A percentile compares a stretch with the other conserved stretches of the same genome.
These are phyloP conservation scores for Eucalyptus curtisii DNA, from an alignment of 345 rosid genomes.

Conservation along the genomic window DNA sequence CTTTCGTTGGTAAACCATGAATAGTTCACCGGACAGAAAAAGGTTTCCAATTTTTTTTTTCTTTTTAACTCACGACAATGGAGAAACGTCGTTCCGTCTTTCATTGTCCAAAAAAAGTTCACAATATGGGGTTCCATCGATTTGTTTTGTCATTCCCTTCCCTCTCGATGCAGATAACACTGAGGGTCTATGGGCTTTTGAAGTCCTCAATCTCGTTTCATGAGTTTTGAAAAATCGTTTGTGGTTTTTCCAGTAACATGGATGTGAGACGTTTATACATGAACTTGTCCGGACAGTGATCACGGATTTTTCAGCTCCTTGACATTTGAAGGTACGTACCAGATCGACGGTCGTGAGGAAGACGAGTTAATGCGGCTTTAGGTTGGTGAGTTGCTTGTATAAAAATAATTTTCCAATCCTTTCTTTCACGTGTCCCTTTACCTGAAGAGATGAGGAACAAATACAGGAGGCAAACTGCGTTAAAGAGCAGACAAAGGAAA, in stretches of 20 bases:
- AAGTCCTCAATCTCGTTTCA: not conserved
- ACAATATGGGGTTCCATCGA: not conserved
- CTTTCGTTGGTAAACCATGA: not conserved
- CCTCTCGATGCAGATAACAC: not conserved
- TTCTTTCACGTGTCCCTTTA: not conserved
- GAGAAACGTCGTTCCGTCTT: not conserved
- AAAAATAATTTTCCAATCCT: not conserved
- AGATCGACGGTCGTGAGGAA: not conserved
- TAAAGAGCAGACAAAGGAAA: not conserved
- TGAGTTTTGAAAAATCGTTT: not conserved
- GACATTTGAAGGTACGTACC: not conserved
- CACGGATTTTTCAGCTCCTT: not conserved
- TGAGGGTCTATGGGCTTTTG: not conserved
- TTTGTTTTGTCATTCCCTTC: not conserved
- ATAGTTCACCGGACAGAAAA: not conserved
- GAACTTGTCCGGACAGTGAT: not conserved
- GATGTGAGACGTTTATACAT: not conserved
- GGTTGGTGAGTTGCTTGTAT: not conserved
- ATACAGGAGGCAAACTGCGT: not conserved
- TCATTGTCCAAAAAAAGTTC: not conserved
- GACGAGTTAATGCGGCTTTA: not conserved
- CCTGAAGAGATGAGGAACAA: not conserved
- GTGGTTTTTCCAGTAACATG: not conserved
- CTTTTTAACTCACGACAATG: not conserved
- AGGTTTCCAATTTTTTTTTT: not conserved